Base-by-base conservation (phyloP, 1,284 basidiomycete genomes). In the Irpex rosettiformis region DNA sequence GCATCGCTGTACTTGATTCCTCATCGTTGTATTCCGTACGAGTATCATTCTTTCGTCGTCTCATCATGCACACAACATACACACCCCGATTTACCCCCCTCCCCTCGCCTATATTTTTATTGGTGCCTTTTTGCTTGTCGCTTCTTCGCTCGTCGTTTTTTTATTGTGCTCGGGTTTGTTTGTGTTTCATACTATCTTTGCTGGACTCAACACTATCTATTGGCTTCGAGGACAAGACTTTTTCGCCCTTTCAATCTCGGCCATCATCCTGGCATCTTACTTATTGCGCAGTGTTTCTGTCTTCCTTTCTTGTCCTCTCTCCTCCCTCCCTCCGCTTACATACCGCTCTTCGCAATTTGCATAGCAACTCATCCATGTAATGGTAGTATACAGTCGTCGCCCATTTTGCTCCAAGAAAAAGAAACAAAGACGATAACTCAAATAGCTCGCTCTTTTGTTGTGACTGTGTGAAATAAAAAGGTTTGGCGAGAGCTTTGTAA, bases 91-190 rank as follows among this genome's bases (percentile, higher is more conserved):
- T 51, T 10, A 6, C 21, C 43, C 21, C 43, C 13, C 18, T 18
- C 18, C 25, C 21, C 16, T n/a, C 48, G 48, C 18, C 43, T 49
- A 52, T 49, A 57, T 55, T 58, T 49, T 21, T 49, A 51, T 51
- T 51, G 25, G 48, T 51, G 21, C 57, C 47, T 37, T n/a, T n/a
- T 53, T 51, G 25, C 57, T 29, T 52, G 48, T 49, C 11, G 29
- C 29, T 57, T 22, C 21, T 55, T 29, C 47, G 24, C 52, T 52
- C 48, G 21, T 57, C 51, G 55, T n/a, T 61, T 52, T 29, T 57
- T 58, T 58, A 58, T 61, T 58, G 52, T 54, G 60, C 54, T 61
- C 55, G 60, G 60, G 60, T 55, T 57, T 56, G 54, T 55, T 52
- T 55, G 48, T 28, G 25, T 27, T 51, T 55, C 48, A 54, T 42